Base-by-base conservation (phyloP, 768 basidiomycete species). In the Tephrocybe sp. region DNA sequence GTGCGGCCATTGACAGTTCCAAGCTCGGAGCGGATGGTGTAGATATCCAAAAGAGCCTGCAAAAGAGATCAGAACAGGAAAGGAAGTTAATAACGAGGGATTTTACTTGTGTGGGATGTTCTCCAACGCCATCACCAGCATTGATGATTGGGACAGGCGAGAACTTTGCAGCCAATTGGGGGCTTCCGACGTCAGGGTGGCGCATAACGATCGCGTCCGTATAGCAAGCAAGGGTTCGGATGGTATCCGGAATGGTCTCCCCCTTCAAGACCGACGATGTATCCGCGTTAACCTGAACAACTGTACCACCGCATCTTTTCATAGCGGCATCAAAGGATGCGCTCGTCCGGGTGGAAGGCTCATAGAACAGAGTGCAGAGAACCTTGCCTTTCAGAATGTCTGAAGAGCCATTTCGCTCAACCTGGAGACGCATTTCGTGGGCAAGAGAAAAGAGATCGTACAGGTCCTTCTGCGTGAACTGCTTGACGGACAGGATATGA, bases 281-380 rank as follows among this genome's bases (percentile, higher is more conserved):
- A 47, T 93, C 90, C 2, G 82, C 81, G 36, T 80, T 80, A 50
- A 98, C 80, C 50, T 88, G 80, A n/a, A 97, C 86, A 33, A 98
- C 96, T 62, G 95, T 85, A 17, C 97, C 97, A 23, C 97, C 97
- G 62, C 93, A 93, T 44, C 97, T 84, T 68, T 97, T 96, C 97
- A 98, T 99, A 10, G 97, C 97, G 2, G 96, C 88, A 65, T 99
- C 96, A 62, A 99, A 99, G 8, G 96, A 98, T 3, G 89, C 80
- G 55, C 91, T 93, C 3, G 97, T 99, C 28, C 97, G 81, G 2
- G 97, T 99, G 2, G 94, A 97, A 1, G 96, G 91, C 67, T 99
- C 97, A 67, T 93, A 99, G 78, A 99, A 99, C 32, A 95, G 66
- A 18, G 86, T 94, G 65, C 88, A 93, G 5, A 99, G 79, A 1